A percentile compares a stretch with the other conserved stretches of the same genome.
These are phyloP conservation scores for Xylaria grammica DNA, from an alignment of 495 filamentous ascomycete species.

Conservation along the genomic window DNA sequence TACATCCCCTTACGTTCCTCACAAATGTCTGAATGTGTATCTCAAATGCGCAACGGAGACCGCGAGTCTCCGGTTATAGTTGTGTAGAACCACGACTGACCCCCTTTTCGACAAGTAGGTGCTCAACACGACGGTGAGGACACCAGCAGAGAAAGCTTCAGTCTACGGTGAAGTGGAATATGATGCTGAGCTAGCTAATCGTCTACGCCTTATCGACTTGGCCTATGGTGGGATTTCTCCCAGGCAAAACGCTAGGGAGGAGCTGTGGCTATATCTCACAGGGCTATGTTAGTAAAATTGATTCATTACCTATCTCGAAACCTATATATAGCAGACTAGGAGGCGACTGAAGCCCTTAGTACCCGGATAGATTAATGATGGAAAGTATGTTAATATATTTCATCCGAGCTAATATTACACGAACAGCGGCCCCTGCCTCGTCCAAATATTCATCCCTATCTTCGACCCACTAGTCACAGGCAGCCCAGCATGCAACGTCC, in stretches of 20 bases:
- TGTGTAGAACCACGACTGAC: no score
- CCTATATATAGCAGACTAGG: background rate
- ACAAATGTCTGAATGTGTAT: no score
- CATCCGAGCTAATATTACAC: background rate
- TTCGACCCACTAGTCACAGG: slow-evolving; percentile 71
- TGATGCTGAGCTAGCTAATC: background rate
- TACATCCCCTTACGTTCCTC: no score
- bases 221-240: background rate
- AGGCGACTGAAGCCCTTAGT: background rate
- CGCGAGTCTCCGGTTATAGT: no score
- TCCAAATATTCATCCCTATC: slow-evolving; percentile 86
- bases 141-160: background rate
- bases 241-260: slow-evolving; percentile 30
- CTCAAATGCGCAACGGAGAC: no score
- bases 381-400: background rate
- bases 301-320: background rate
- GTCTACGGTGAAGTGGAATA: background rate
- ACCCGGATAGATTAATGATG: background rate
- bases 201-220: background rate
- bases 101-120: background rate
- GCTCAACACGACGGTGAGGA: background rate
- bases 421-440: slow-evolving; percentile 42
- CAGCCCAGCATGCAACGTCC: slow-evolving; percentile 73
- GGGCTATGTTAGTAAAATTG: slow-evolving; percentile 29
- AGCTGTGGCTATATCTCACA: slow-evolving; percentile 36